Percentiles rank a stretch among this genome's conserved stretches.
These are phyloP conservation scores for Myxozyma monticola DNA, from an alignment of 805 yeast genomes.

Conservation along the genomic window DNA sequence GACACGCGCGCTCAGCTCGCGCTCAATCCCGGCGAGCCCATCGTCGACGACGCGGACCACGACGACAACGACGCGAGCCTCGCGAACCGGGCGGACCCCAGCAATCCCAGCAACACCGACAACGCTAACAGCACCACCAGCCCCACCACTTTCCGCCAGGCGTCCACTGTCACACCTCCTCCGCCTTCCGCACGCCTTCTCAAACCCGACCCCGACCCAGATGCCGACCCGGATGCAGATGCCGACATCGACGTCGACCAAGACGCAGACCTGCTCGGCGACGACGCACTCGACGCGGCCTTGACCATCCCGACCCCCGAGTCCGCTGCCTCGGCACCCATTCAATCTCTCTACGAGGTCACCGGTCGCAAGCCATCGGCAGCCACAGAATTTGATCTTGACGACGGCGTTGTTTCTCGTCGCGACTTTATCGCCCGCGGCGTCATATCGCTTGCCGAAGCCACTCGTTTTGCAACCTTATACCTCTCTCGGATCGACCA, in stretches of 20 bases:
- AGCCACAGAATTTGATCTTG: background rate
- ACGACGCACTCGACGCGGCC: too few species aligned
- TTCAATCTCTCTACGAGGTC: conserved; percentile 19
- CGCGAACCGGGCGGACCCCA: background rate
- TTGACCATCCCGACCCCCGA: conserved; percentile 10
- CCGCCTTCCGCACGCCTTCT: too few species aligned
- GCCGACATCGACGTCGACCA: background rate
- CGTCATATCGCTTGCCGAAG: conserved; percentile 12
- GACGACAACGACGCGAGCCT: background rate
- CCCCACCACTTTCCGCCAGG: too few species aligned
- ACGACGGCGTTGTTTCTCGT: conserved; percentile 15
- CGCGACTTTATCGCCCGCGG: conserved; percentile 19
- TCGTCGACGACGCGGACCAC: conserved; percentile 5
- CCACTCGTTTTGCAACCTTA: conserved; percentile 13
- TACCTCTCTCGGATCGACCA: conserved; percentile 18
- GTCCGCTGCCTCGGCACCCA: conserved; percentile 22
- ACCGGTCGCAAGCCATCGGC: conserved; percentile 9
- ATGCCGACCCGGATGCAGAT: background rate
- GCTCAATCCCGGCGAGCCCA: background rate
- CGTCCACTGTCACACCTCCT: too few species aligned
- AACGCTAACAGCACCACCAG: too few species aligned
- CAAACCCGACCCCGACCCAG: background rate
- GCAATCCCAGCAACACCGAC: too few species aligned
- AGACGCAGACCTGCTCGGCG: too few species aligned
- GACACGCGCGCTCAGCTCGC: conserved; percentile 7